Evolutionary conservation across 2,329 filamentous ascomycete species (phyloP).

Genomic region (Emergomyces pasteurianus): DNA sequence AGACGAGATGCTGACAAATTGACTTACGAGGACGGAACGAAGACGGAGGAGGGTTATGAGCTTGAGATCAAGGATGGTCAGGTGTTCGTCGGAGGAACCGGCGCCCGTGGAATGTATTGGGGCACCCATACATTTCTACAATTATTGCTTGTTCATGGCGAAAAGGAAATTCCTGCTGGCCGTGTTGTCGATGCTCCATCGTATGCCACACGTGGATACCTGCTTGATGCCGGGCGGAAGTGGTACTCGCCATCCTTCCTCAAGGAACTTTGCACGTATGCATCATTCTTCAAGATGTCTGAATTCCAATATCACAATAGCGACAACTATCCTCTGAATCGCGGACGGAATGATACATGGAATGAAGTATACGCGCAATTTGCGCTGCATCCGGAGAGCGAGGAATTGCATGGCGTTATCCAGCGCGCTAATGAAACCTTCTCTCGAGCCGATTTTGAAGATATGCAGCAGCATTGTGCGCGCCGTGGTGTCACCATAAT

Average conservation of each 20-base stretch:
- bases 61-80: conserved; percentile 26
- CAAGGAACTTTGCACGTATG: conserved; percentile 46
- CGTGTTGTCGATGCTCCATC: conserved; percentile 39
- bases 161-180: conserved; percentile 31
- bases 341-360: conserved; percentile 38
- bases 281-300: conserved; percentile 51
- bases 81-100: conserved; percentile 40
- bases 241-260: conserved; percentile 45
- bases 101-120: conserved; percentile 47
- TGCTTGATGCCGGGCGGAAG: conserved; percentile 45
- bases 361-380: conserved; percentile 45
- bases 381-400: conserved; percentile 39
- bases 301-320: conserved; percentile 47
- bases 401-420: conserved; percentile 39
- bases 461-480: conserved; percentile 42
- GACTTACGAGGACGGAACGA: conserved; percentile 36
- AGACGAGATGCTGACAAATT: conserved; percentile 18
- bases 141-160: conserved; percentile 31
- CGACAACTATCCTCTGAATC: conserved; percentile 43
- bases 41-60: conserved; percentile 41
- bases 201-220: conserved; percentile 38
- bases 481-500: conserved; percentile 46
- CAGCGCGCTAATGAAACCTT: conserved; percentile 45
- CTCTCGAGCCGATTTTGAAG: conserved; percentile 38
- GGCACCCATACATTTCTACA: conserved; percentile 45